Percentiles rank a stretch among this genome's conserved stretches.
phyloP scores from a whole-genome alignment of 2,329 filamentous ascomycete genomes.

The Venturiaceae sp. region DNA sequence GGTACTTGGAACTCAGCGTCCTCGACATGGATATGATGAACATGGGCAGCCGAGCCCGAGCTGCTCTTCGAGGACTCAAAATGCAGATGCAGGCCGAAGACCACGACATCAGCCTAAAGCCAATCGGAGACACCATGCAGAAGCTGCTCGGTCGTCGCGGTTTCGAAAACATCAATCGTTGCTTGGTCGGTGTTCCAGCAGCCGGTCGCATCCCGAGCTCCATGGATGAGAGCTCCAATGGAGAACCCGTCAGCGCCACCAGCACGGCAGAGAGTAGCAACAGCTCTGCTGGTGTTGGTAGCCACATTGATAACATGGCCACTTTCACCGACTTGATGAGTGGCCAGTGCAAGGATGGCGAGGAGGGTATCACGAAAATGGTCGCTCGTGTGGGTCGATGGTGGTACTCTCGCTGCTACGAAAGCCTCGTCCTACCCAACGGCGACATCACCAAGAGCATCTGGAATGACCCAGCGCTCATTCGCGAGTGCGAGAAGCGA shows the following conservation, averaged over 20 bases:
- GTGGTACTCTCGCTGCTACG: slow-evolving; percentile 95
- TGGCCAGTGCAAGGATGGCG: slow-evolving; percentile 40
- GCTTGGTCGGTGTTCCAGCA: slow-evolving; percentile 68
- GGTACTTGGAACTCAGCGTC: slow-evolving; percentile 69
- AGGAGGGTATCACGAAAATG: slow-evolving; percentile 85
- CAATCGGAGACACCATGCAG: slow-evolving; percentile 46
- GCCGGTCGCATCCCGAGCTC: slow-evolving; percentile 38
- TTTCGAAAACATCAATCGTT: slow-evolving; percentile 64
- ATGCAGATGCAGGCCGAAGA: slow-evolving; percentile 55
- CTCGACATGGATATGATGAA: slow-evolving; percentile 74
- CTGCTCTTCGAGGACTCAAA: slow-evolving; percentile 61
- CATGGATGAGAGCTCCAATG: slow-evolving; percentile 19
- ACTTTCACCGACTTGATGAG: slow-evolving; percentile 21
- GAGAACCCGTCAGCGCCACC: background rate
- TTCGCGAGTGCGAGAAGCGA: slow-evolving; percentile 78
- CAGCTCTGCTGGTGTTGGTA: background rate
- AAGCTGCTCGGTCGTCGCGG: slow-evolving; percentile 58
- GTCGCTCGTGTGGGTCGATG: slow-evolving; percentile 85
- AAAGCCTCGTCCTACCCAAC: slow-evolving; percentile 49
- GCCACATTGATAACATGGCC: slow-evolving; percentile 42
- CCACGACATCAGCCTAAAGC: slow-evolving; percentile 48
- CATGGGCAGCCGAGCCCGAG: slow-evolving; percentile 64
- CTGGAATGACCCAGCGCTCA: slow-evolving; percentile 65
- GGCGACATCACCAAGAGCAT: slow-evolving; percentile 50
- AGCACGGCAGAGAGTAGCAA: background rate